A percentile compares a stretch with the other conserved stretches of the same genome.
Conservation (phyloP, 768 basidiomycete genomes). For the Terana coerulea region DNA sequence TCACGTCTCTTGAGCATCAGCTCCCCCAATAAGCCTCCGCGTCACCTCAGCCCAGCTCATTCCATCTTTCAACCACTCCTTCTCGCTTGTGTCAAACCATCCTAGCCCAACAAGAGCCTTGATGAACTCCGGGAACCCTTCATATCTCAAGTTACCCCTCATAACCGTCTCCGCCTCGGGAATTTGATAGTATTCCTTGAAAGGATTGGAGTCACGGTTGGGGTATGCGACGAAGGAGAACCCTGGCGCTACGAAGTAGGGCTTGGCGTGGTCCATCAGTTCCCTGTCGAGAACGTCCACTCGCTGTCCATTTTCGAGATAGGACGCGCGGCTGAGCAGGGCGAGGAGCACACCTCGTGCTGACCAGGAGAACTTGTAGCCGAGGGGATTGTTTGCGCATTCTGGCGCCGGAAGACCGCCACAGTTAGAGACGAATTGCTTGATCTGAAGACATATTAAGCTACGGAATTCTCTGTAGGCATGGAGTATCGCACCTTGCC, state of each 20-base stretch:
- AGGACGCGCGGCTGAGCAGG: slow-evolving; percentile 85
- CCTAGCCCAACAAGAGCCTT: slow-evolving; percentile 82
- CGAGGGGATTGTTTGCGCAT: slow-evolving; percentile 89
- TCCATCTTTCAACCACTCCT: slow-evolving; percentile 73
- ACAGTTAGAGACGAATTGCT: slow-evolving; percentile 91
- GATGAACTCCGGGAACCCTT: slow-evolving; percentile 96
- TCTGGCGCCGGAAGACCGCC: slow-evolving; percentile 94
- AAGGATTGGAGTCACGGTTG: slow-evolving; percentile 90
- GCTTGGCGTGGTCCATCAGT: slow-evolving; percentile 86
- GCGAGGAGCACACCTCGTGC: slow-evolving; percentile 94
- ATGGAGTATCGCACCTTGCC: too few relatives aligned
- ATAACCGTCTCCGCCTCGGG: slow-evolving; percentile 92
- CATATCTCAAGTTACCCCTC: slow-evolving; percentile 91
- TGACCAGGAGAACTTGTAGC: slow-evolving; percentile 99
- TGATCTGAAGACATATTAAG: slow-evolving; percentile 48
- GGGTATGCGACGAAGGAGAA: slow-evolving; percentile 97
- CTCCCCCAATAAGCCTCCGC: slow-evolving; percentile 67
- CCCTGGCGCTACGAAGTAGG: slow-evolving; percentile 93
- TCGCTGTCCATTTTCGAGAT: slow-evolving; percentile 61
- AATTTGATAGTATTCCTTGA: slow-evolving; percentile 88
- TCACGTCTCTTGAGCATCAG: slow-evolving; percentile 66
- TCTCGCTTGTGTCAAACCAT: slow-evolving; percentile 72
- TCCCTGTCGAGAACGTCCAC: slow-evolving; percentile 71
- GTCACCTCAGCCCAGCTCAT: slow-evolving; percentile 84
- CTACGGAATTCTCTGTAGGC: slow-evolving; percentile 27